Evolutionary conservation across 345 rosid genomes (phyloP).

Genomic region (Barbarea vulgaris): DNA sequence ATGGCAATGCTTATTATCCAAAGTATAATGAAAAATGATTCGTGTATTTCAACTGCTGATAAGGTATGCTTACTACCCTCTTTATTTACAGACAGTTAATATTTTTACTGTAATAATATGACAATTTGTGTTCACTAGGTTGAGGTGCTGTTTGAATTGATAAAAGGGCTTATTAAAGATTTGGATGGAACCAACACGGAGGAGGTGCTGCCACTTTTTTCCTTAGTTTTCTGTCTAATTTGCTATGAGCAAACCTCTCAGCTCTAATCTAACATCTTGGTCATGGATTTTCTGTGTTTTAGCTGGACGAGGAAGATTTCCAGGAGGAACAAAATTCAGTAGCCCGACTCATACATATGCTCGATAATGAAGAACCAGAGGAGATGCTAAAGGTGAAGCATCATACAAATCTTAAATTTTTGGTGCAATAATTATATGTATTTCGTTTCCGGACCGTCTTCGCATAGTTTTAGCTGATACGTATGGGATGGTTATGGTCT

Average conservation of each 20-base stretch:
- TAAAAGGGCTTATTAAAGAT: slow-evolving; percentile 90
- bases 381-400: slow-evolving; percentile 79
- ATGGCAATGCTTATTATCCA: slow-evolving; percentile 92
- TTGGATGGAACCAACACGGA: slow-evolving; percentile 60
- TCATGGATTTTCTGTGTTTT: slow-evolving; percentile 23
- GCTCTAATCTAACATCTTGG: slow-evolving; percentile 13
- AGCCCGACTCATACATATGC: slow-evolving; percentile 86
- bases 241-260: slow-evolving; percentile 1
- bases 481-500: not conserved
- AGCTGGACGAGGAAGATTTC: slow-evolving; percentile 96
- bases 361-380: slow-evolving; percentile 70
- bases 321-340: slow-evolving; percentile 90
- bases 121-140: slow-evolving; percentile 52
- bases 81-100: slow-evolving; percentile 11
- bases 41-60: slow-evolving; percentile 71
- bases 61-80: slow-evolving; percentile 51
- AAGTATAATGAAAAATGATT: slow-evolving; percentile 80
- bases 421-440: slow-evolving; percentile 12
- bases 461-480: not conserved
- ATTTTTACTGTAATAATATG: slow-evolving; percentile 22
- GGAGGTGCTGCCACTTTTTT: slow-evolving; percentile 53
- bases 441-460: not conserved
- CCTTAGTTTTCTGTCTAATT: not conserved
- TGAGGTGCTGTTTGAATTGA: slow-evolving; percentile 81
- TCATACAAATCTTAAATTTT: not conserved